Evolutionary conservation across 108 stramenopile species (phyloP), one percentile per base, ranked within the genome.

Genomic region (Discostella stelligeroides): DNA sequence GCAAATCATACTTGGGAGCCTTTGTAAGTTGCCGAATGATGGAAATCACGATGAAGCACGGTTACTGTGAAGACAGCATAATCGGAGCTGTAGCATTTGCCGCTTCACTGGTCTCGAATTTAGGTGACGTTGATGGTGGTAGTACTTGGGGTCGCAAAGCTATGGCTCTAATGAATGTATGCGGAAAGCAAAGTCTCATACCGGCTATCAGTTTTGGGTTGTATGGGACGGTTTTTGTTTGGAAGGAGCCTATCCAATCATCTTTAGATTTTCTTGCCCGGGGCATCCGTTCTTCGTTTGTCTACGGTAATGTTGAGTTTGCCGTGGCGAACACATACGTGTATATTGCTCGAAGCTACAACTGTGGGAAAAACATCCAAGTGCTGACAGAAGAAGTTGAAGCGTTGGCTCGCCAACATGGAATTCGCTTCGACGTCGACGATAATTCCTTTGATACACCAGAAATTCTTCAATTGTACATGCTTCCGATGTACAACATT

Each of bases 41-140:
- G 13, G 63, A 65, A 39, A 38, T 58, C 14, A 58, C 72, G 6
- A 21, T 65, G 13, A 34, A 46, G 2, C 59, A 59, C 53, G 72
- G 72, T n/a, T 49, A 55, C 37, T 73, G 63, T 38, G 47, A 58
- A 48, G 54, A 73, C 1, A 65, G 56, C 45, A 14, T 34, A 4
- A 40, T 73, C 17, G 72, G 51, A 14, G 13, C 43, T 21, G 56
- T 47, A 14, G 46, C 40, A n/a, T 64, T 65, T 65, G 63, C 56
- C 1, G 27, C 24, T 45, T 27, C 43, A 14, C 17, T 59, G 11
- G 57, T 65, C 38, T 25, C 34, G 40, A 65, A 49, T 15, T 59
- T 73, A 34, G 56, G 42, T 13, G 72, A 73, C 20, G 48, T 73
- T 58, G 56, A 73, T 45, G 47, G 51, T 17, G 72, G 63, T 10